phyloP scores from a whole-genome alignment of 306 rosid genomes.

The Boehmeria nivea region DNA sequence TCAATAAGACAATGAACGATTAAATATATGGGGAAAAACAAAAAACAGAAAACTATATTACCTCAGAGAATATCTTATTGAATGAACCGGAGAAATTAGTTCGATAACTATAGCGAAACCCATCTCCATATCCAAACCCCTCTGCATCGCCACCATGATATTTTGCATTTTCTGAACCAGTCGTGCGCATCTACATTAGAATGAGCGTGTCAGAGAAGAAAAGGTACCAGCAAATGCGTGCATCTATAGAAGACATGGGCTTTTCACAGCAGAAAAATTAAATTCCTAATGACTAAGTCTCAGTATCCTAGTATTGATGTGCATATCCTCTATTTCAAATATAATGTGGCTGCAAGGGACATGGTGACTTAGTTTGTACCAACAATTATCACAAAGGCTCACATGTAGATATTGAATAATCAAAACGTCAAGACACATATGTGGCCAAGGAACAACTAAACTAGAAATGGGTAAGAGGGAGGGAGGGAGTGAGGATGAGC shows the following conservation, averaged over 20 bases:
- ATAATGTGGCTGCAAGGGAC: background rate
- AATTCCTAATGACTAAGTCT: constrained; percentile 14
- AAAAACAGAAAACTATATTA: constrained; percentile 16
- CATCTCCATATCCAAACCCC: constrained; percentile 33
- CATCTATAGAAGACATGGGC: constrained; percentile 7
- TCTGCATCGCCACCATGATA: constrained; percentile 31
- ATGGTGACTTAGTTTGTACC: background rate
- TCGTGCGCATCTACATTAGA: constrained; percentile 36
- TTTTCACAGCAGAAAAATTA: constrained; percentile 22
- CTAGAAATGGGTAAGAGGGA: constrained; percentile 1
- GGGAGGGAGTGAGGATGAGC: too few relatives aligned
- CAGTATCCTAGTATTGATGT: background rate
- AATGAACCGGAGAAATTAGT: constrained; percentile 83
- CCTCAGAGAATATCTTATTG: constrained; percentile 89
- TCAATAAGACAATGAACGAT: background rate
- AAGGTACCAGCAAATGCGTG: constrained; percentile 22
- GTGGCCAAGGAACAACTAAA: constrained; percentile 5
- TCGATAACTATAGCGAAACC: constrained; percentile 50
- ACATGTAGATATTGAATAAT: background rate
- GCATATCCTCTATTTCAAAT: background rate
- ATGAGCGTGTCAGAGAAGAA: constrained; percentile 15
- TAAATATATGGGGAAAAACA: background rate
- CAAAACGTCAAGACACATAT: background rate
- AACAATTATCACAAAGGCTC: background rate
- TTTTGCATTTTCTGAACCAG: constrained; percentile 43